Percentiles rank a stretch among this genome's conserved stretches.
phyloP scores from a whole-genome alignment of 2,329 filamentous ascomycete genomes.

The Aphanocladium album region DNA sequence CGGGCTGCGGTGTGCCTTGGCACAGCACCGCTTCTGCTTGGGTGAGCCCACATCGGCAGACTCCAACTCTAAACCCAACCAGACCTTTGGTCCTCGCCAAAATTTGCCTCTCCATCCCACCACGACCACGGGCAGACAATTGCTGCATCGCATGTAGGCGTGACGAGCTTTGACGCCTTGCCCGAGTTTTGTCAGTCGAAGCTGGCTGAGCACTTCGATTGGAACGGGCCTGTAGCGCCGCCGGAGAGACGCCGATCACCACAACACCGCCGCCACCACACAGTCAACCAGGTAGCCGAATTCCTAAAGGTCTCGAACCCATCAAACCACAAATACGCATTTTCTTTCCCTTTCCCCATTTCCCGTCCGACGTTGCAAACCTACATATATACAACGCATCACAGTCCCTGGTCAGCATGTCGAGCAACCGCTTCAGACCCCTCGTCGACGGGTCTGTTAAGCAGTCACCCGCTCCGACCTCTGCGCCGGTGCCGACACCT shows the following conservation, averaged over 20 bases:
- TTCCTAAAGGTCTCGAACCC: background rate
- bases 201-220: too few species aligned
- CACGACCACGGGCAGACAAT: too few species aligned
- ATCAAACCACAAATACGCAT: background rate
- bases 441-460: slow-evolving; percentile 17
- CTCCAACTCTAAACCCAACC: background rate
- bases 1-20: background rate
- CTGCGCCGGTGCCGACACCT: slow-evolving; percentile 18
- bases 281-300: too few species aligned
- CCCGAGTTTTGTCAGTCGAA: background rate
- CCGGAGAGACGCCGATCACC: background rate
- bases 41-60: background rate
- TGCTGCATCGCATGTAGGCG: too few species aligned
- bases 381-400: too few species aligned
- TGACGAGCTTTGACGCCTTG: too few species aligned
- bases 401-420: slow-evolving; percentile 27
- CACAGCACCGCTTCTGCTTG: background rate
- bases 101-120: background rate
- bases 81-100: too few species aligned
- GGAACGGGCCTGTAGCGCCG: too few species aligned
- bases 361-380: too few species aligned
- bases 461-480: slow-evolving; percentile 9
- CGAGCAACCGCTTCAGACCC: slow-evolving; percentile 28
- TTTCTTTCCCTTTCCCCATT: too few species aligned
- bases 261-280: background rate